A percentile compares a stretch with the other conserved stretches of the same genome.
These are phyloP conservation scores for Lolium perenne DNA, from an alignment of 176 grass and related monocot genomes.

Conservation along the genomic window DNA sequence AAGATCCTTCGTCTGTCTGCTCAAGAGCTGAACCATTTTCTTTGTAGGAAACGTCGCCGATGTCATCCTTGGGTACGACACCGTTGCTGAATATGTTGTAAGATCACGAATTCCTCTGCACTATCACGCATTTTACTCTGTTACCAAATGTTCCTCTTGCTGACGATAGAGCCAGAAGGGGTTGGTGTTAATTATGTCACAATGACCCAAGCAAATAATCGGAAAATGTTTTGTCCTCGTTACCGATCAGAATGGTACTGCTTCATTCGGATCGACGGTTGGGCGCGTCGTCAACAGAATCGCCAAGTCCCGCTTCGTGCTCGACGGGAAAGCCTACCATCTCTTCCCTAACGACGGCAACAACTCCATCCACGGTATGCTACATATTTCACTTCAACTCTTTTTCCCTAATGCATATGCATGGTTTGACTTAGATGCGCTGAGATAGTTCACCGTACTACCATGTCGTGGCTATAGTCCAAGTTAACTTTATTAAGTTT, in stretches of 20 bases:
- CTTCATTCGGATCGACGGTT: constrained; percentile 72
- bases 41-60: constrained; percentile 74
- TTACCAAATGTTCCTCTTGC: neutral
- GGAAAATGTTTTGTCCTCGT: neutral
- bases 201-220: no score
- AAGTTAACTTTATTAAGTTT: no score
- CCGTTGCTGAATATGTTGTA: constrained; percentile 75
- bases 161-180: no score
- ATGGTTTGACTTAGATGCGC: neutral
- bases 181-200: no score
- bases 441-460: no score
- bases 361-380: constrained; percentile 75
- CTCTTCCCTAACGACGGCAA: constrained; percentile 67
- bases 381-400: neutral
- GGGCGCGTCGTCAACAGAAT: constrained; percentile 85
- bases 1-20: neutral
- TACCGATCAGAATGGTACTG: constrained; percentile 59
- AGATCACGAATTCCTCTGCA: constrained; percentile 38
- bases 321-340: constrained; percentile 58
- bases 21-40: neutral
- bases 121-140: neutral
- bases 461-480: no score
- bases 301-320: constrained; percentile 57
- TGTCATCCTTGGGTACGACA: constrained; percentile 76
- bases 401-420: neutral